Base-by-base conservation (phyloP, 1,284 basidiomycete species). In the Gymnopus androsaceus region DNA sequence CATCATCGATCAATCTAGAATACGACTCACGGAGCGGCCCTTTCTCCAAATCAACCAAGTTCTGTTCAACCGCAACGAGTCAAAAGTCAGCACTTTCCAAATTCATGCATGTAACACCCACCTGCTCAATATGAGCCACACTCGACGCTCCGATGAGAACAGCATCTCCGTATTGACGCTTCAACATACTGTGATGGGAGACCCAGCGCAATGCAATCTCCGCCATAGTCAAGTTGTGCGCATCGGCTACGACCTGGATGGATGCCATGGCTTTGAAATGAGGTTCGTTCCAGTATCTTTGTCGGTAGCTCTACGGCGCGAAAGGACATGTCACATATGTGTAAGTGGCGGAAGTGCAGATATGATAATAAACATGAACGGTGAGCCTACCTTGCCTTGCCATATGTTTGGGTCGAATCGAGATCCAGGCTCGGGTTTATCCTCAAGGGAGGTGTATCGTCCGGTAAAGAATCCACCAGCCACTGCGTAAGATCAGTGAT, bases 171-270 rank as follows among this genome's bases (percentile, higher is more conserved):
- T 72, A 60, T 61, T 81, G 75, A 34, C 75, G 70, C 57, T 72
- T 77, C 66, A 83, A 63, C 21, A 73, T 53, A 56, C 79, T 79
- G 63, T 83, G 81, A 59, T 82, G 76, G 15, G 75, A 76, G 46
- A 82, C 65, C 81, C 81, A 83, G 37, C 81, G 76, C 19, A 83
- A 69, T 1, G 81, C 80, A 41, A 80, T 66, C 63, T 83, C 81
- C 1, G 73, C 71, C 56, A 80, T 62, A 1, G 79, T 79, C 19
- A 83, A 62, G 15, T 69, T 68, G 56, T 79, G 69, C 40, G 68
- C 69, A 36, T 75, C 66, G 1, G 75, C 73, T n/a, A 74, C 72
- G 9, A 62, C 66, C 12, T 73, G 68, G 54, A 81, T 70, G 17
- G 66, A 46, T 1, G 68, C 67, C 33, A 82, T 63, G 2, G 79